Conservation (phyloP, 495 filamentous ascomycete species). For the Penicillium longicatenatum region DNA sequence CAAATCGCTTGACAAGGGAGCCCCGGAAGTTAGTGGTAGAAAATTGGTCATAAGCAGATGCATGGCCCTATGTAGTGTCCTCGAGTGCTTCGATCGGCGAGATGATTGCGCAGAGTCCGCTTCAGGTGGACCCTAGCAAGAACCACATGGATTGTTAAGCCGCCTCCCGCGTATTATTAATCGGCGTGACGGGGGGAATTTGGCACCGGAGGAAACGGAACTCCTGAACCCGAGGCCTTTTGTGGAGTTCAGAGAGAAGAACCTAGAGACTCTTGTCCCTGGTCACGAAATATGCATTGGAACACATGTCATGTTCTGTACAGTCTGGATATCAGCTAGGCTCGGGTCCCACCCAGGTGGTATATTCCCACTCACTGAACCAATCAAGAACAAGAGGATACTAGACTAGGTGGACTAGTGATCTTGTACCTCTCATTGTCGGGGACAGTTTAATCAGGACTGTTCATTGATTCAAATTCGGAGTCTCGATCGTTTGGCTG, state of each 20-base stretch:
- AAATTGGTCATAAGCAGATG: slow-evolving; percentile 7
- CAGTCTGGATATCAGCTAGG: too few species aligned
- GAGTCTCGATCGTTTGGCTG: background rate
- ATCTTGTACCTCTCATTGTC: too few species aligned
- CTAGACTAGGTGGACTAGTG: too few species aligned
- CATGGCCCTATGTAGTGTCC: slow-evolving; percentile 17
- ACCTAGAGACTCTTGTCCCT: background rate
- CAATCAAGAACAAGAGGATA: too few species aligned
- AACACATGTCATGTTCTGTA: too few species aligned
- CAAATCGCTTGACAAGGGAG: background rate
- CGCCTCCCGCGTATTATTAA: slow-evolving; percentile 25
- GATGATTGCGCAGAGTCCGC: slow-evolving; percentile 8
- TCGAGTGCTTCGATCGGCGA: slow-evolving; percentile 8
- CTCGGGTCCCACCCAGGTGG: too few species aligned
- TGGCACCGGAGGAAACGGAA: background rate
- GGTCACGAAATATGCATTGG: too few species aligned
- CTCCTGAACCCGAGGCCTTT: background rate
- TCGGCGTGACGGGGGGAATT: slow-evolving; percentile 14
- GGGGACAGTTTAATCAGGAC: too few species aligned
- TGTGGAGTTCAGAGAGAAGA: background rate
- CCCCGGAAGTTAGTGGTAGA: slow-evolving; percentile 5
- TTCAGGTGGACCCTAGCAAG: slow-evolving; percentile 2
- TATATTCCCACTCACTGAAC: too few species aligned
- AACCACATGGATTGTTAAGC: slow-evolving; percentile 17
- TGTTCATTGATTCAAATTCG: too few species aligned